These are phyloP conservation scores for Stellera chamaejasme DNA, from an alignment of 345 rosid genomes.

Conservation along the genomic window DNA sequence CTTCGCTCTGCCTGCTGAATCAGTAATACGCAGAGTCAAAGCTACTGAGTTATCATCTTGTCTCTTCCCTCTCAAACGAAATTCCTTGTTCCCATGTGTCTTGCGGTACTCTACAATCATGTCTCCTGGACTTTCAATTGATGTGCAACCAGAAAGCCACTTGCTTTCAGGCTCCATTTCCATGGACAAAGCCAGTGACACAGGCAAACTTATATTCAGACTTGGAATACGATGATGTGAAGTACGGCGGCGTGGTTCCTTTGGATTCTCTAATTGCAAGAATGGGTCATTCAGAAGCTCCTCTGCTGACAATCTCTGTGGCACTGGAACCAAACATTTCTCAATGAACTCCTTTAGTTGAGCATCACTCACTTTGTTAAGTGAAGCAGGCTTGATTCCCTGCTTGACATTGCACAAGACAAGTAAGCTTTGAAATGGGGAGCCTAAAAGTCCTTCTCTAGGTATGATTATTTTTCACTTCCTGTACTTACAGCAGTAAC, in stretches of 20 bases:
- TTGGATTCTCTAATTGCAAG: conserved; percentile 32
- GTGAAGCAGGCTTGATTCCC: conserved; percentile 70
- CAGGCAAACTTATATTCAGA: conserved; percentile 21
- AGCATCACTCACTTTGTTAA: conserved; percentile 42
- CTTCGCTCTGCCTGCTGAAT: conserved; percentile 41
- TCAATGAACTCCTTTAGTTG: conserved; percentile 43
- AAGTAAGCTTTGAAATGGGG: background rate
- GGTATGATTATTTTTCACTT: background rate
- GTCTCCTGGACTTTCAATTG: conserved; percentile 20
- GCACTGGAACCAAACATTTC: conserved; percentile 56
- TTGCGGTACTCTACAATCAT: conserved; percentile 39
- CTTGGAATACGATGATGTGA: conserved; percentile 18
- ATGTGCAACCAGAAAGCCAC: conserved; percentile 34
- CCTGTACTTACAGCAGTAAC: conserved; percentile 42
- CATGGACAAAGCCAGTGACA: conserved; percentile 37
- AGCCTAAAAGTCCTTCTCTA: background rate
- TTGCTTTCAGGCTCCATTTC: conserved; percentile 47
- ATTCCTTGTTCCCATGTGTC: conserved; percentile 32
- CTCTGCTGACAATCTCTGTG: conserved; percentile 49
- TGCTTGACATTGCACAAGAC: conserved; percentile 14
- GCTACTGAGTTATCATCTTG: conserved; percentile 42
- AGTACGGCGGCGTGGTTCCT: conserved; percentile 23
- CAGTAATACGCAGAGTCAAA: conserved; percentile 49
- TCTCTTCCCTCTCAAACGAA: conserved; percentile 41
- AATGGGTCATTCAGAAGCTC: conserved; percentile 59